Evolutionary conservation across 108 stramenopile species (phyloP), one percentile per base, ranked within the genome.

Genomic region (Pseudonitzschia pungens): DNA sequence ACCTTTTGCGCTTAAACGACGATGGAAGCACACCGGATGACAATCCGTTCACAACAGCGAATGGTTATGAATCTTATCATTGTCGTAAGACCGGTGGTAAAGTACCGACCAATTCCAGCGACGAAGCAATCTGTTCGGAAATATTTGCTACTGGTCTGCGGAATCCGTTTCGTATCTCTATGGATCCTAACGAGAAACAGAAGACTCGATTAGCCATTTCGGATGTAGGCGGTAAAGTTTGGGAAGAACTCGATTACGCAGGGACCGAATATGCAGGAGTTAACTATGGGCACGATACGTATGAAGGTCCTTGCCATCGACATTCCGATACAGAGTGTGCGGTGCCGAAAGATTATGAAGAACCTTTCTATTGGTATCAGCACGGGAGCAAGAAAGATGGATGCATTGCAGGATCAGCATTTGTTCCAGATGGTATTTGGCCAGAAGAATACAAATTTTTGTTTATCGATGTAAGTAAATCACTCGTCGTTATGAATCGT

Each of bases 301-400:
- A 44, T 24, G 79, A 81, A 67, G 79, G 79, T 44, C 79, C 79
- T 11, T 81, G 79, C 71, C 15, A 55, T 16, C 33, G n/a, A 5
- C 36, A 60, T 52, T 54, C 36, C 24, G 50, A 6, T 24, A 29
- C 15, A 18, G 55, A 68, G 16, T 76, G 79, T 12, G 15, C 64
- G 32, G 27, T 69, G 18, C 32, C 62, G n/a, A 59, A 44, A 27
- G 75, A 72, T 16, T 43, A 42, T 33, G 44, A 36, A 9, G 72
- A 75, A 48, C 79, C 79, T n/a, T 27, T 75, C 26, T 57, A 75
- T 33, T 80, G 33, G 26, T 75, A 81, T 55, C 14, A 16, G 16
- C 79, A 81, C 57, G 52, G 57, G 63, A 57, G 51, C 4, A 57
- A 52, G 16, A 62, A 72, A 52, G 75, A 55, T 22, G 79, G 72